Conservation (phyloP, 305 asterid species). For the Fraxinus xanthoxyloides region DNA sequence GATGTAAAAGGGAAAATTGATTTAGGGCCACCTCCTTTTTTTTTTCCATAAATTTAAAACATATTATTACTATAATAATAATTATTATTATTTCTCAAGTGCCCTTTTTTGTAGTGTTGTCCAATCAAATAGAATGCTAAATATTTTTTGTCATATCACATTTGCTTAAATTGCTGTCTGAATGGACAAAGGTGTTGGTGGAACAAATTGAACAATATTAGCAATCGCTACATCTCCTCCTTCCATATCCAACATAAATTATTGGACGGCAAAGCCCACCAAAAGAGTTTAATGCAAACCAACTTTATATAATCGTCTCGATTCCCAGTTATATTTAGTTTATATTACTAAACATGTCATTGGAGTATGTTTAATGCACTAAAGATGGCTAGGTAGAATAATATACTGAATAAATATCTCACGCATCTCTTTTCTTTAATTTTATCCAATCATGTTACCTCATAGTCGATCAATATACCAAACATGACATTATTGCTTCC, state of each 20-base stretch:
- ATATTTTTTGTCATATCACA: constrained; percentile 1
- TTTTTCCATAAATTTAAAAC: not conserved
- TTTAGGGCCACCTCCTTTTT: constrained; percentile 3
- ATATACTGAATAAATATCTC: not conserved
- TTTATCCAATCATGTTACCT: not conserved
- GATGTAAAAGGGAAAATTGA: constrained; percentile 10
- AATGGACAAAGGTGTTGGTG: constrained; percentile 15
- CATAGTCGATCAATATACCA: not conserved
- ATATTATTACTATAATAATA: not conserved
- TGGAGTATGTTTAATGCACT: not conserved
- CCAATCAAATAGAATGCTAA: constrained; percentile 22
- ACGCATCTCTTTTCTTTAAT: not conserved
- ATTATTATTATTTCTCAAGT: constrained; percentile 13
- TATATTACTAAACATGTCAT: not conserved
- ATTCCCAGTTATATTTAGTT: not conserved
- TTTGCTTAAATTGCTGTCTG: not conserved
- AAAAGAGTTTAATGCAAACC: not conserved
- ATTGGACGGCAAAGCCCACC: not conserved
- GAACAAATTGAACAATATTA: not conserved
- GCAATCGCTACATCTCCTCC: not conserved
- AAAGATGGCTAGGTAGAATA: not conserved
- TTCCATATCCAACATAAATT: not conserved
- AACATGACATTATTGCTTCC: not conserved
- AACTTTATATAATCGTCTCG: not conserved
- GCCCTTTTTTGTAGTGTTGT: constrained; percentile 21